phyloP scores from a whole-genome alignment of 108 stramenopile species.

The Pseudonitzschia delicatissima region DNA sequence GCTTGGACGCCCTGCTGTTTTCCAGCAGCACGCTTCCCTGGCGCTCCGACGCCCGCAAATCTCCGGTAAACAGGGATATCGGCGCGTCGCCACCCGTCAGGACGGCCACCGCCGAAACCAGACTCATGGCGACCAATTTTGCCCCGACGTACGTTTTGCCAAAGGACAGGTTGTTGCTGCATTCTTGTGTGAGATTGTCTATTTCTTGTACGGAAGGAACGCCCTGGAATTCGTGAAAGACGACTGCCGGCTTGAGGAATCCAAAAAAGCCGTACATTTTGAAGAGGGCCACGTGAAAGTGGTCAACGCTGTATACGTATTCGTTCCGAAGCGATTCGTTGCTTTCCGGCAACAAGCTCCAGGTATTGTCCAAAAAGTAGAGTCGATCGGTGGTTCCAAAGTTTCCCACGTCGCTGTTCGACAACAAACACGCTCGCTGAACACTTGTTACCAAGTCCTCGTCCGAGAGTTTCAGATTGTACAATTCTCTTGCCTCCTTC shows the following conservation, averaged over 20 bases:
- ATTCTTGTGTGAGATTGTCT: slow-evolving; percentile 8
- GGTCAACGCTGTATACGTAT: slow-evolving; percentile 32
- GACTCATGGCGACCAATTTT: slow-evolving; percentile 36
- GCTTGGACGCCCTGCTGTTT: not conserved
- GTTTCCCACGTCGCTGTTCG: slow-evolving; percentile 46
- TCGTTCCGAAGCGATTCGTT: slow-evolving; percentile 45
- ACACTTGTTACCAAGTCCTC: slow-evolving; percentile 34
- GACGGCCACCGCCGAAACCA: slow-evolving; percentile 49
- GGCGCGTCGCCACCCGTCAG: slow-evolving; percentile 62
- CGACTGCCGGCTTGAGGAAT: slow-evolving; percentile 32
- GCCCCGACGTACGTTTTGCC: slow-evolving; percentile 46
- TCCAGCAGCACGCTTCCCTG: not conserved
- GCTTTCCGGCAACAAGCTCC: slow-evolving; percentile 52
- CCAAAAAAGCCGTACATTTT: slow-evolving; percentile 54
- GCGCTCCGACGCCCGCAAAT: slow-evolving; percentile 32
- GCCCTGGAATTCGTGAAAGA: slow-evolving; percentile 36
- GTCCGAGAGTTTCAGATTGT: slow-evolving; percentile 25
- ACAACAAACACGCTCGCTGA: slow-evolving; percentile 38
- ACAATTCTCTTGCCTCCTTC: slow-evolving; percentile 13
- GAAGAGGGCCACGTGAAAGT: slow-evolving; percentile 42
- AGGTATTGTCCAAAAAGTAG: slow-evolving; percentile 52
- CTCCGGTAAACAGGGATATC: slow-evolving; percentile 46
- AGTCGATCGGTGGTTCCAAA: slow-evolving; percentile 40
- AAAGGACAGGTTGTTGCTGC: slow-evolving; percentile 31
- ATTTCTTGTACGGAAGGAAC: slow-evolving; percentile 28